Percentiles rank a stretch among this genome's conserved stretches.
phyloP scores from a whole-genome alignment of 495 filamentous ascomycete genomes.

The Tuber indicum region DNA sequence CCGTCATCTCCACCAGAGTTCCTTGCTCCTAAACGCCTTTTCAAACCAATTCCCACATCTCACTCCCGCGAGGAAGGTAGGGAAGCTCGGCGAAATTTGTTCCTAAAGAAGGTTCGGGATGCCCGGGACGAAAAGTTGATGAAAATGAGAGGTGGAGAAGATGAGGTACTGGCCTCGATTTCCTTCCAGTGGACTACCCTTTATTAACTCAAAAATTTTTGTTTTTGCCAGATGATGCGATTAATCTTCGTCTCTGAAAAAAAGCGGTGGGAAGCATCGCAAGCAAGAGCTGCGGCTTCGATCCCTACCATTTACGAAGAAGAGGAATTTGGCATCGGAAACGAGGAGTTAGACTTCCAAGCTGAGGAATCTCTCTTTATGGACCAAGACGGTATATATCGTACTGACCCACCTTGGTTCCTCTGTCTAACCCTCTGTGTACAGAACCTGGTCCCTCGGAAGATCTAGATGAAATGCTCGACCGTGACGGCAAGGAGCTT shows the following conservation, averaged over 20 bases:
- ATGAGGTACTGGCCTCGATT: slow-evolving; percentile 55
- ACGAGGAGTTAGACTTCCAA: slow-evolving; percentile 28
- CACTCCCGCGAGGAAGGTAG: slow-evolving; percentile 45
- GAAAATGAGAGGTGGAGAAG: slow-evolving; percentile 62
- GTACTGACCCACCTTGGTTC: neutral
- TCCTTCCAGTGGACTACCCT: neutral
- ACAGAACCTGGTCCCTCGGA: slow-evolving; percentile 18
- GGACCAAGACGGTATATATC: neutral
- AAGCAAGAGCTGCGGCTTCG: slow-evolving; percentile 33
- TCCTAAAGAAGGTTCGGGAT: slow-evolving; percentile 69
- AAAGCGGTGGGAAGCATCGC: slow-evolving; percentile 47
- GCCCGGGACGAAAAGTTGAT: slow-evolving; percentile 60
- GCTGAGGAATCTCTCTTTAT: slow-evolving; percentile 16
- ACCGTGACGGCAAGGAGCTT: slow-evolving; percentile 37
- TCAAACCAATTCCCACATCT: slow-evolving; percentile 30
- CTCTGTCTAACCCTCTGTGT: slow-evolving; percentile 15
- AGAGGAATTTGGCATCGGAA: slow-evolving; percentile 39
- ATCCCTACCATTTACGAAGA: slow-evolving; percentile 44
- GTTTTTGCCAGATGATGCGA: slow-evolving; percentile 45
- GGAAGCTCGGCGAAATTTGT: slow-evolving; percentile 57
- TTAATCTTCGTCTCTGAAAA: slow-evolving; percentile 47
- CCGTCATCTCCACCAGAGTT: slow-evolving; percentile 39
- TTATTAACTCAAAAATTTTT: neutral
- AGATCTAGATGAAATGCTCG: slow-evolving; percentile 38
- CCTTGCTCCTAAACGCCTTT: slow-evolving; percentile 28